Base-by-base conservation (phyloP, 768 basidiomycete species). In the Pleurotus eryngii region DNA sequence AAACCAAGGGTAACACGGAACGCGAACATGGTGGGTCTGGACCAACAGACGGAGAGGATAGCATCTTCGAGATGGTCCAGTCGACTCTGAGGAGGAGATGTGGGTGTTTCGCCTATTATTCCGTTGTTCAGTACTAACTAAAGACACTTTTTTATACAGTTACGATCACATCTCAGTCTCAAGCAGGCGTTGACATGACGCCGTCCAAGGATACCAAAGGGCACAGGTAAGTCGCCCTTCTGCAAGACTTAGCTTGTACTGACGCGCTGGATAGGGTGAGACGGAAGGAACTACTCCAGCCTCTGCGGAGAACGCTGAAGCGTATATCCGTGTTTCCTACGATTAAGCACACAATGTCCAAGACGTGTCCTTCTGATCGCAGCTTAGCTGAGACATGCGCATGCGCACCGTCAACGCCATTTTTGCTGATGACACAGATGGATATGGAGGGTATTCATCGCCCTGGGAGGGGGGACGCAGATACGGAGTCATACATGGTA, bases 381-480 rank as follows among this genome's bases (percentile, higher is more conserved):
- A 37, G 30, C 49, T 26, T 12, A 5, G 49, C 20, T 3, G n/a
- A 45, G 42, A 17, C 42, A 30, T 17, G 26, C 35, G 17, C 17
- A 4, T 35, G 8, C 15, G 27, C 27, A 54, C 51, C 51, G 39
- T 22, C 51, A 11, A 54, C 51, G 24, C 51, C 51, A 11, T 54
- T 54, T 30, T 24, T 54, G 37, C 51, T 54, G 39, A 54, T 54
- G 51, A 54, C 51, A 22, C 51, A 54, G 24, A 40, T 54, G 51
- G 51, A 54, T 20, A 54, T 54, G 51, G 18, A 22, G 35, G 51
- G 39, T 15, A 39, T 54, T 4, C 14, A 20, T 24, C 22, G 38
- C 15, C 9, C 35, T 42, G 20, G n/a, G 51, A 39, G n/a, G 26
- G 9, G 49, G 18, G 39, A 9, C n/a, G 22, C 51, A 39, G 22